Evolutionary conservation across 2,329 filamentous ascomycete species (phyloP), one percentile per base, ranked within the genome.

Genomic region (Arthrobotrys sphaeroides): DNA sequence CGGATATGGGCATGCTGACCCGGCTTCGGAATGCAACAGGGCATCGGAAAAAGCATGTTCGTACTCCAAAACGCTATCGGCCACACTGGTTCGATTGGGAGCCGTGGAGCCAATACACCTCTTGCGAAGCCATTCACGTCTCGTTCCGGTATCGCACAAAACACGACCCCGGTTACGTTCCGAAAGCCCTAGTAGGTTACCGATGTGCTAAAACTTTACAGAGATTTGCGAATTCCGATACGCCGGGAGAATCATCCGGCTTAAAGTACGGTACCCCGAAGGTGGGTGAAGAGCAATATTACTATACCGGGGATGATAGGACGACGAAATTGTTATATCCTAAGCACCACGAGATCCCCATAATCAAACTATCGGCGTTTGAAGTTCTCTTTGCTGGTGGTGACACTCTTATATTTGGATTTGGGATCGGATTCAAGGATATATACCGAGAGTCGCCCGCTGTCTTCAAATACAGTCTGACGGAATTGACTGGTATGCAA

Each of bases 21-120:
- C 36, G 55, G 2, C 13, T 74, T 18, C 45, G 47, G 45, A 45
- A 64, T 12, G 36, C 57, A 20, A 31, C 55, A 5, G 10, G 45
- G 12, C 18, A 36, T n/a, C 7, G 49, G 10, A 75, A 64, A 16
- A 67, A 26, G 40, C 72, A 69, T 16, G 22, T 64, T 43, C 62
- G 72, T 7, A 65, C 64, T 4, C 72, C 72, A 7, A 33, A 64
- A n/a, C 36, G 64, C 59, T 75, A 75, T 28, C 72, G 72, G 10
- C 72, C 72, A 7, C 72, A 75, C 26, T 75, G 72, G 72, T 69
- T 75, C 28, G 40, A 68, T 10, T 59, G 61, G 31, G 72, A 75
- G 12, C 47, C 55, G 2, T 75, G 72, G 72, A 59, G 45, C 16
- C 26, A n/a, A 36, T 75, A 75, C 36, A 42, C 36, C 6, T 59